Base-by-base conservation (phyloP, 805 yeast genomes). In the Metschnikowia kunwiensis region DNA sequence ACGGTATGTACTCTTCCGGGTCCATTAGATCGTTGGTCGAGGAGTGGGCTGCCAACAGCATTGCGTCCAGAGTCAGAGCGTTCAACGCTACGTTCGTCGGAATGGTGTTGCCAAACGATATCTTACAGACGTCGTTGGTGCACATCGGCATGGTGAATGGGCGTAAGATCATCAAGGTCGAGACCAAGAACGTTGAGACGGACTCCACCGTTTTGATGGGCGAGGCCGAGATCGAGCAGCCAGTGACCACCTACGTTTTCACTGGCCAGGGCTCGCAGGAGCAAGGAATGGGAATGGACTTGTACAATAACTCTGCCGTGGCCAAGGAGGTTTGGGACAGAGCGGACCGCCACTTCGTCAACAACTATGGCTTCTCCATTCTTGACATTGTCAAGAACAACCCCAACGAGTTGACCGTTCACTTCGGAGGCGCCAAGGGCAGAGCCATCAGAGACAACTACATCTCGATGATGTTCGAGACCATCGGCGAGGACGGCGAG, bases 211-310 rank as follows among this genome's bases (percentile, higher is more conserved):
- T 93, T 14, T 74, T 93, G 53, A 63, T 75, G 36, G 99, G 97
- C 69, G 95, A 87, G 71, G 99, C 99, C 38, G 98, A 93, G 72
- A 89, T 94, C 56, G 97, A 93, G 54, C 99, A 93, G 71, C 98
- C 99, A 22, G 84, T 82, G 36, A 86, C 97, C 28, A 84, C 98
- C 14, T 93, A 86, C 62, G 95, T 93, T 40, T 93, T 94, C 71
- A 93, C 99, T 49, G 99, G 98, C 60, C 99, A 93, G 75, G 99
- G 99, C 65, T 91, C 98, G 43, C 99, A 93, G 70, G 98, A 94
- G 67, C 98, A 94, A 73, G 97, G 97, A 63, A 93, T 93, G 99
- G 98, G 99, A 75, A 93, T 93, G 99, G 98, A 93, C 65, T 77
- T 93, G 60, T 93, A 93, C 66, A 81, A 80, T 49, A 75, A 84